These are phyloP conservation scores for Backusella luteola DNA, from an alignment of 192 early-diverging fungal species.

Conservation along the genomic window DNA sequence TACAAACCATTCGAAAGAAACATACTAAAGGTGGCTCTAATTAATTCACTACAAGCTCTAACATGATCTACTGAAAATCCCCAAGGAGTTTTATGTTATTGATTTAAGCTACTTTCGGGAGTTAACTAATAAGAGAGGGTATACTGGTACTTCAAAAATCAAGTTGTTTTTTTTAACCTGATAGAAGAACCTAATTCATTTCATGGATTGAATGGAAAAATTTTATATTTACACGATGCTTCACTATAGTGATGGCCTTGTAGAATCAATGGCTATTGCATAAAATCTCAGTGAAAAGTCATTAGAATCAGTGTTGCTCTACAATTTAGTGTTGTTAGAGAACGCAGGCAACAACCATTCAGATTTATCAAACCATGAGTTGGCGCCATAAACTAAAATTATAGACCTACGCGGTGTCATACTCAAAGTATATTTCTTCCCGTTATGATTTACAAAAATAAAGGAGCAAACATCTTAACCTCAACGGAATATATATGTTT, in stretches of 20 bases:
- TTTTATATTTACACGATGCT: neutral
- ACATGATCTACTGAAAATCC: neutral
- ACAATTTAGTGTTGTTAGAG: too few species aligned
- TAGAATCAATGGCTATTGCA: neutral
- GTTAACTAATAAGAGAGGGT: neutral
- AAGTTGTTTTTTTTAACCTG: neutral
- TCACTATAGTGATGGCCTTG: neutral
- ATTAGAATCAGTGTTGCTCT: too few species aligned
- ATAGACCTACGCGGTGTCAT: too few species aligned
- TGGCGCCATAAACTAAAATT: too few species aligned
- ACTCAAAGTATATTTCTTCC: too few species aligned
- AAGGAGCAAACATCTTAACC: too few species aligned
- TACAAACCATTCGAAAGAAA: neutral
- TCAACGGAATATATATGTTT: too few species aligned
- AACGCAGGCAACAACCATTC: too few species aligned
- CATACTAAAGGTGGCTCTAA: neutral
- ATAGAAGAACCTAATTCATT: neutral
- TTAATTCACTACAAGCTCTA: neutral
- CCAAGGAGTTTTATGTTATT: neutral
- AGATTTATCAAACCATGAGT: too few species aligned
- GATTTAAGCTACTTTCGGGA: neutral
- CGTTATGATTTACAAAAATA: too few species aligned
- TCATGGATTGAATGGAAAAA: neutral
- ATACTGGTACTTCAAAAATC: neutral
- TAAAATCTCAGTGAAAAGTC: neutral